phyloP scores from a whole-genome alignment of 73 alveolate species.

The Symbiodinium pilosum region DNA sequence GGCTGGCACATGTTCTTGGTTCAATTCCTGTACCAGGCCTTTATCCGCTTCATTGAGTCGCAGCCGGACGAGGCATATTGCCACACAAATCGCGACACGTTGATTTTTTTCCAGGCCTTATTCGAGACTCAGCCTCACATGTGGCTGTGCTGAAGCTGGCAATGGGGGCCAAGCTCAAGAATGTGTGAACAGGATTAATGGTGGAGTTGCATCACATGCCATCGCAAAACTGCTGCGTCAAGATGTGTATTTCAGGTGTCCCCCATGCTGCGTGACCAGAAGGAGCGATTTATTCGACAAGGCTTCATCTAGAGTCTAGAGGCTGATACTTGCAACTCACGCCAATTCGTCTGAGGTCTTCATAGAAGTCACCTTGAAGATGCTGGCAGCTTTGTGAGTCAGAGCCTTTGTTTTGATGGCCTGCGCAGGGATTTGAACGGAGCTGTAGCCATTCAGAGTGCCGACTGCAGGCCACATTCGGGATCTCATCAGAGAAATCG shows the following conservation, averaged over 20 bases:
- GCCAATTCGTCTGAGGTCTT: not conserved
- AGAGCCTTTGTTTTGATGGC: not conserved
- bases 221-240: no score
- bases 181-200: no score
- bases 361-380: constrained; percentile 81
- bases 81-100: no score
- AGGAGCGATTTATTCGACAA: constrained; percentile 88
- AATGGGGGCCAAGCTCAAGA: not conserved
- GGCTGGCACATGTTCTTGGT: not conserved
- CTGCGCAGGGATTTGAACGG: not conserved
- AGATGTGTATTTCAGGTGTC: no score
- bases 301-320: not conserved
- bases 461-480: constrained; percentile 49
- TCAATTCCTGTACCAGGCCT: not conserved
- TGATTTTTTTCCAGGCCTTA: no score
- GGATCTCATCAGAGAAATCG: constrained; percentile 68
- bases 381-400: constrained; percentile 50
- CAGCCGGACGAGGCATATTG: constrained; percentile 92
- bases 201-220: no score
- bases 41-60: constrained; percentile 72
- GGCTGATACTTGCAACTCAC: not conserved
- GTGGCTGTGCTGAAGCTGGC: not conserved
- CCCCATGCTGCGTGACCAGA: constrained; percentile 68
- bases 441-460: not conserved
- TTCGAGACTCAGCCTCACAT: no score